phyloP scores from a whole-genome alignment of 2,329 filamentous ascomycete genomes.

The Aureobasidium sp. region DNA sequence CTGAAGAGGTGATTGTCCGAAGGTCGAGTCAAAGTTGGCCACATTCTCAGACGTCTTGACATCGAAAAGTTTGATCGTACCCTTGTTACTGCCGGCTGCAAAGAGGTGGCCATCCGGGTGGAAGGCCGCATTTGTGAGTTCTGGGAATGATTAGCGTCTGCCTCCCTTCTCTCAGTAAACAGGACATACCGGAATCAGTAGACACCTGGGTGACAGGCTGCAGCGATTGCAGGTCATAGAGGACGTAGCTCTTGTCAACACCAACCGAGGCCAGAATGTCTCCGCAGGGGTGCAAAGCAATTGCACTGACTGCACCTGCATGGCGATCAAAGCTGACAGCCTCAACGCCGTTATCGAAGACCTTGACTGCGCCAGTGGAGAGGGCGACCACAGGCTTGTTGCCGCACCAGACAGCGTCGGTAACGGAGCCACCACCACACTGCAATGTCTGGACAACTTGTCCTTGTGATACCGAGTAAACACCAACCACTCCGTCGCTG shows the following conservation, averaged over 20 bases:
- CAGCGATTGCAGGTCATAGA: slow-evolving; percentile 70
- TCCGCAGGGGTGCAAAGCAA: slow-evolving; percentile 77
- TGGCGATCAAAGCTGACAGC: slow-evolving; percentile 69
- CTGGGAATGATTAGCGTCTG: slow-evolving; percentile 40
- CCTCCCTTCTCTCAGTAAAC: background rate
- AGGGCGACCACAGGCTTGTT: slow-evolving; percentile 66
- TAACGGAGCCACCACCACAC: slow-evolving; percentile 58
- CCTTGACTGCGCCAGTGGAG: slow-evolving; percentile 68
- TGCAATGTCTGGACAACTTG: slow-evolving; percentile 65
- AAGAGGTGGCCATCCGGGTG: slow-evolving; percentile 96
- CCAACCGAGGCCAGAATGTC: slow-evolving; percentile 81
- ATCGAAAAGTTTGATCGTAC: slow-evolving; percentile 83
- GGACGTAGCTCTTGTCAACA: slow-evolving; percentile 82
- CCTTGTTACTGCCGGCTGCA: slow-evolving; percentile 71
- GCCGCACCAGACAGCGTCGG: slow-evolving; percentile 58
- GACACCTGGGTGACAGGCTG: slow-evolving; percentile 71
- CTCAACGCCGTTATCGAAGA: slow-evolving; percentile 66
- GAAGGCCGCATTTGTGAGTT: slow-evolving; percentile 72
- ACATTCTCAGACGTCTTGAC: slow-evolving; percentile 71
- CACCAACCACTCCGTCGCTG: slow-evolving; percentile 63
- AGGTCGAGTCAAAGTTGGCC: slow-evolving; percentile 58
- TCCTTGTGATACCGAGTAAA: slow-evolving; percentile 72
- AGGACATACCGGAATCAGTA: slow-evolving; percentile 65
- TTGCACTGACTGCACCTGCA: slow-evolving; percentile 68
- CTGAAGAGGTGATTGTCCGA: slow-evolving; percentile 55